phyloP scores from a whole-genome alignment of 2,329 filamentous ascomycete species.

The Curvularia spicifera region DNA sequence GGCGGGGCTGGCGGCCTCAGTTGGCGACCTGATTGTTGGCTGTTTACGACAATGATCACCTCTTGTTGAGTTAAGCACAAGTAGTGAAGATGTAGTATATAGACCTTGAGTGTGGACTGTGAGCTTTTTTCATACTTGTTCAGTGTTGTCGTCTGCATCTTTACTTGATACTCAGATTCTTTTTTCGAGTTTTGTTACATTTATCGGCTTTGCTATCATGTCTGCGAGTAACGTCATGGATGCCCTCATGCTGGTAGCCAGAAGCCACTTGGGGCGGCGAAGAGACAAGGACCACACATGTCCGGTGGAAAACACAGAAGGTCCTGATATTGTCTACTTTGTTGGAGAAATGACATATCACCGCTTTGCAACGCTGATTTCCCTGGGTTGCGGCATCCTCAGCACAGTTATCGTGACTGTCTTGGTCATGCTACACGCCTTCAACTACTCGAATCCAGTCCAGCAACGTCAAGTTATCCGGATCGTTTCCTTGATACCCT shows the following conservation, averaged over 20 bases:
- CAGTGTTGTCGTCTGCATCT: background rate
- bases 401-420: conserved; percentile 24
- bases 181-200: background rate
- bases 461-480: conserved; percentile 42
- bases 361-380: conserved; percentile 32
- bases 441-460: conserved; percentile 38
- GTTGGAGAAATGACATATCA: conserved; percentile 35
- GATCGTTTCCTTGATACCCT: conserved; percentile 36
- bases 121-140: background rate
- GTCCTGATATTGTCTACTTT: conserved; percentile 28
- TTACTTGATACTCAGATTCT: background rate
- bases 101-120: background rate
- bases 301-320: conserved; percentile 21
- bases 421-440: conserved; percentile 30
- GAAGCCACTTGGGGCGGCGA: conserved; percentile 3
- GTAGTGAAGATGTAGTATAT: background rate
- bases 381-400: conserved; percentile 28
- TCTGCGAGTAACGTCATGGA: conserved; percentile 1
- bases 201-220: background rate
- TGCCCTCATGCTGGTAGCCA: background rate
- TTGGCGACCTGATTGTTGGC: background rate
- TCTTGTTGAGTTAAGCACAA: background rate
- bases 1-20: background rate
- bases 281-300: conserved; percentile 9
- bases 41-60: background rate